A percentile compares a stretch with the other conserved stretches of the same genome.
phyloP scores from a whole-genome alignment of 176 grass and related monocot species.

The Triticum timopheevii region DNA sequence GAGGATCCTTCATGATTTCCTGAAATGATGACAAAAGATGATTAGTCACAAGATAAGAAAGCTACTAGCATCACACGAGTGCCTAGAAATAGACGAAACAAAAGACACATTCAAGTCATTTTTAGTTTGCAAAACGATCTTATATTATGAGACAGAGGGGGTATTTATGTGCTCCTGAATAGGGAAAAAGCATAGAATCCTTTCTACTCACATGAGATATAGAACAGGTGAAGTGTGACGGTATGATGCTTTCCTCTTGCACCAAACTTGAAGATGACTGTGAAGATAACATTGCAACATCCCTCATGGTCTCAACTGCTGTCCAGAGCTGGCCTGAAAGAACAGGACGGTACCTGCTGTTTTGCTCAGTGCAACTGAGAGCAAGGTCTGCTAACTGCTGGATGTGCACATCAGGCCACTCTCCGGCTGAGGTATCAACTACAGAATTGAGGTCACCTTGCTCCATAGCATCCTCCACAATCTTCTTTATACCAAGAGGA shows the following conservation, averaged over 20 bases:
- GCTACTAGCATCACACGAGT: too few relatives aligned
- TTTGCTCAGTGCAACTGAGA: slow-evolving; percentile 38
- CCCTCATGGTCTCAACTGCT: slow-evolving; percentile 22
- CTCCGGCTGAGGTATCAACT: slow-evolving; percentile 35
- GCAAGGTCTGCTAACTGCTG: slow-evolving; percentile 31
- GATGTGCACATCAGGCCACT: slow-evolving; percentile 12
- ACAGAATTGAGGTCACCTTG: slow-evolving; percentile 25
- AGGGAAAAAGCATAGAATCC: background rate
- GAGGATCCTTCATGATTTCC: slow-evolving; percentile 45
- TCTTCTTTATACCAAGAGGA: slow-evolving; percentile 37
- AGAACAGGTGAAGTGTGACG: slow-evolving; percentile 27
- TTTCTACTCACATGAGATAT: slow-evolving; percentile 33
- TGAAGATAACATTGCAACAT: slow-evolving; percentile 3
- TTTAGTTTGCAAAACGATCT: too few relatives aligned
- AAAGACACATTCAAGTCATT: background rate
- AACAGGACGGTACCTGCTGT: slow-evolving; percentile 26
- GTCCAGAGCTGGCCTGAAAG: slow-evolving; percentile 32
- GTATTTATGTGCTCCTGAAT: background rate
- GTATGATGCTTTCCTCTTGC: background rate
- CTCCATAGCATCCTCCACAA: slow-evolving; percentile 33
- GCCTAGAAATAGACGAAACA: background rate
- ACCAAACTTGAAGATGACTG: slow-evolving; percentile 31
- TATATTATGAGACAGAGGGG: too few relatives aligned
- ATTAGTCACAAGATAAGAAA: background rate
- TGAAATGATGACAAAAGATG: slow-evolving; percentile 5